Base-by-base conservation (phyloP, 768 basidiomycete genomes). In the Pleurotus cornucopiae region DNA sequence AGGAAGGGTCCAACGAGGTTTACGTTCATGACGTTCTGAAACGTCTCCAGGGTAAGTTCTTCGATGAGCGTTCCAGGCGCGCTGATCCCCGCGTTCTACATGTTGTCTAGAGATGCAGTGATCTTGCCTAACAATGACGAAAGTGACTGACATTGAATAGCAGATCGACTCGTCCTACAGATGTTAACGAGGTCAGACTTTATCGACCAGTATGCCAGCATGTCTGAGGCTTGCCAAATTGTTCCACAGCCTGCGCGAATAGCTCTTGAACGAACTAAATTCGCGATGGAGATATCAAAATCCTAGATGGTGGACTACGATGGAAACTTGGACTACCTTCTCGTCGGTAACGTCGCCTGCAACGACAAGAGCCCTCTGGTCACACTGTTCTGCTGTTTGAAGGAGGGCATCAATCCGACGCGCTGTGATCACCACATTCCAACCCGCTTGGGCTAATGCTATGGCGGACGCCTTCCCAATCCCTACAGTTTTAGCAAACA, bases 1-100 rank as follows among this genome's bases (percentile, higher is more conserved):
- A 94, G 73, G 65, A 91, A 91, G 0, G 85, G 74, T 0, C 81
- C 90, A 40, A 83, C 68, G 43, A 94, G 71, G 70, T 94, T 94
- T 46, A 88, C 79, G 57, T 84, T 77, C 53, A 93, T 66, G 26
- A 90, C 83, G 6, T 74, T 76, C 52, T 80, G 78, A 66, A 92
- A 89, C 1, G 78, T 73, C 16, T 78, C 80, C 7, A 91, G 69
- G 0, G 85, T 69, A 44, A 85, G 69, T 0, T 86, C 77, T 57
- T 89, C 88, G 45, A 90, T 74, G 0, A 80, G 78, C 0, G 76
- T 66, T 11, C 73, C 65, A 4, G 77, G 71, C 0, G 81, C 69
- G 5, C 73, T 71, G 26, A 82, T 77, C 0, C 92, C 92, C 1
- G 92, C 92, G 63, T 94, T 94, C 90, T 92, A 58, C 16, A 34